phyloP scores from a whole-genome alignment of 2,329 filamentous ascomycete species.

The Penicillium sp. region DNA sequence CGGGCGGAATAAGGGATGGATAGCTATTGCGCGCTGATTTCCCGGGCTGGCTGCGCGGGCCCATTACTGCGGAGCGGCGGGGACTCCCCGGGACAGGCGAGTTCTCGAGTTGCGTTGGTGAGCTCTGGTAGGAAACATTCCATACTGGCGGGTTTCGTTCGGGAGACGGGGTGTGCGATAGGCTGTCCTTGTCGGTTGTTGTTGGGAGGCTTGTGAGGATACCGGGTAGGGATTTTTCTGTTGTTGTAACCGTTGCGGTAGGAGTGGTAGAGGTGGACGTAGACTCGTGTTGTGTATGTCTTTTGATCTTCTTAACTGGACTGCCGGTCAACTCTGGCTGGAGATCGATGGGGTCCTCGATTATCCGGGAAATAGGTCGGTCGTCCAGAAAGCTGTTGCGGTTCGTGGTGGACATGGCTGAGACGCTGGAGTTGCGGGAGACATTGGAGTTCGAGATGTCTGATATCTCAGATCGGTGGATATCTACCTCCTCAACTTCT shows the following conservation, averaged over 20 bases:
- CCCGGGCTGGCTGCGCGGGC: constrained; percentile 38
- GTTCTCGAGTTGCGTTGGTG: constrained; percentile 32
- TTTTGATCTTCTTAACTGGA: constrained; percentile 31
- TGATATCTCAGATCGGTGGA: constrained; percentile 30
- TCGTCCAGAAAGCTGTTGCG: constrained; percentile 23
- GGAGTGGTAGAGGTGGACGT: not conserved
- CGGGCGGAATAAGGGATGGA: constrained; percentile 23
- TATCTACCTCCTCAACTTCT: constrained; percentile 35
- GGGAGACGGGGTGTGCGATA: constrained; percentile 38
- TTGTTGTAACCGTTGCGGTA: constrained; percentile 13
- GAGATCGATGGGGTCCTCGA: constrained; percentile 9
- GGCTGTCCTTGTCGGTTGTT: constrained; percentile 17
- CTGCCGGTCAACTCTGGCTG: constrained; percentile 22
- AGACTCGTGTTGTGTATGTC: constrained; percentile 24
- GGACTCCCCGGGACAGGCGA: constrained; percentile 33
- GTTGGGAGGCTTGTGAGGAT: constrained; percentile 33
- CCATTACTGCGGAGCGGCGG: constrained; percentile 39
- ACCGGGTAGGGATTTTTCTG: constrained; percentile 30
- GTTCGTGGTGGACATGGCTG: constrained; percentile 23
- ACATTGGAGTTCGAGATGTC: constrained; percentile 23
- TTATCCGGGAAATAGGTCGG: constrained; percentile 13
- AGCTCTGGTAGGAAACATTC: constrained; percentile 29
- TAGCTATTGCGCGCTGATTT: constrained; percentile 29
- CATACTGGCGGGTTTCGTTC: constrained; percentile 33
- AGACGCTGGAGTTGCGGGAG: constrained; percentile 23